Evolutionary conservation across 2,329 filamentous ascomycete genomes (phyloP), one percentile per base, ranked within the genome.

Genomic region (Periconia digitata): DNA sequence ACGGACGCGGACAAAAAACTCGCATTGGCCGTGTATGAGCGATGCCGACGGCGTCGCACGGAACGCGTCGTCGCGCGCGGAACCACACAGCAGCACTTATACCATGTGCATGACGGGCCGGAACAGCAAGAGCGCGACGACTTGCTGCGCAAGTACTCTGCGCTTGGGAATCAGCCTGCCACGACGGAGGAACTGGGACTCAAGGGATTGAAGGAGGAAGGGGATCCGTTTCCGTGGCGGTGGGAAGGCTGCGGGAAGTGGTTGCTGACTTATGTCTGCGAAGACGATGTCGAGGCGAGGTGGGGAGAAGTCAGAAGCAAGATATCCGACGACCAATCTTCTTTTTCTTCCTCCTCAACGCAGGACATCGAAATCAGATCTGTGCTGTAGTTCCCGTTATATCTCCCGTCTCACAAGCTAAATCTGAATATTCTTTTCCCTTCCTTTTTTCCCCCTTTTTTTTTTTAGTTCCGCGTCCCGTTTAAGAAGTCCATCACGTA

Each of bases 31-130:
- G 71, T 80, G 0, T 87, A 86, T 53, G 81, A 87, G 60, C 69
- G 72, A 6, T 83, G 82, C 47, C 75, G 84, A 1, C 77, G 81
- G 21, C 70, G 77, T 39, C 74, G 85, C 3, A 86, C 84, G 0
- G 79, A 84, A 39, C 79, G 74, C 53, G 77, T 87, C 0, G 84
- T 86, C 0, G 70, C 78, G 10, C 68, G 83, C 2, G 83, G 84
- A 0, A 85, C 82, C n/a, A 63, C 76, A 12, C 81, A 86, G 53
- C 83, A 85, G 56, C 77, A 79, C 58, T 72, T 86, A 1, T 85
- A 85, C 44, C 83, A 86, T 53, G 66, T 86, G 2, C 75, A 78
- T 5, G 83, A 86, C 51, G 84, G 83, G 0, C 63, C 71, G 0
- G 79, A 81, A 50, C 84, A 85, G 62, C 55, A 72, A 44, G 75